Evolutionary conservation across 306 rosid species (phyloP), one percentile per base, ranked within the genome.

Genomic region (Prunus salicina): DNA sequence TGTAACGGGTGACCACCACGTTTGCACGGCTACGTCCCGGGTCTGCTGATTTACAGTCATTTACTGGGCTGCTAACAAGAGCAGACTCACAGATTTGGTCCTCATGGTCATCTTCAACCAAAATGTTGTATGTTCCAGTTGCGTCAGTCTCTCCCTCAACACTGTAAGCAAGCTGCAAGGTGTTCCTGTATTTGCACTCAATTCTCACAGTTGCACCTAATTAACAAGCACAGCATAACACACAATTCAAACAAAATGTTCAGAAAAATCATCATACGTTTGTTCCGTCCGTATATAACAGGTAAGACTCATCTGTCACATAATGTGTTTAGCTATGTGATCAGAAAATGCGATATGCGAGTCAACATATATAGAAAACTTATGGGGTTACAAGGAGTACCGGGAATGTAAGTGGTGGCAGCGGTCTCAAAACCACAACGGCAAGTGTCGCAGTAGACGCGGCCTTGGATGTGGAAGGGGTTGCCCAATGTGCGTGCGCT

Each of bases 381-480:
- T 6, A 38, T 38, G 43, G 43, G 9, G 43, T 38, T 38, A 38
- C 43, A 19, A 5, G 27, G 30, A 30, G 13, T 82, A 86, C 90
- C 85, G 1, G 67, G 12, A 43, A 87, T 83, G 79, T 77, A 84
- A 64, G 79, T 77, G 78, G 94, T 82, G 81, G 79, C 85, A 9
- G 84, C 58, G 79, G 94, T 90, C 84, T 93, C 98, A 51, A 90
- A 90, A 11, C 98, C 98, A 5, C 88, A 88, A 9, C 83, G 94
- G 76, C 96, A 93, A 6, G 91, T 93, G 78, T 93, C 97, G 12
- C 97, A 93, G 73, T 93, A 93, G 84, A 89, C 87, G 5, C 24
- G 66, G 51, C 96, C 98, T 15, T 58, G 45, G 53, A 87, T 28
- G 27, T 8, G 46, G 81, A 79, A 87, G 27, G 83, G 78, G 20